A percentile compares a stretch with the other conserved stretches of the same genome.
These are phyloP conservation scores for Zygotorulaspora sp. DNA, from an alignment of 805 yeast species.

Conservation along the genomic window DNA sequence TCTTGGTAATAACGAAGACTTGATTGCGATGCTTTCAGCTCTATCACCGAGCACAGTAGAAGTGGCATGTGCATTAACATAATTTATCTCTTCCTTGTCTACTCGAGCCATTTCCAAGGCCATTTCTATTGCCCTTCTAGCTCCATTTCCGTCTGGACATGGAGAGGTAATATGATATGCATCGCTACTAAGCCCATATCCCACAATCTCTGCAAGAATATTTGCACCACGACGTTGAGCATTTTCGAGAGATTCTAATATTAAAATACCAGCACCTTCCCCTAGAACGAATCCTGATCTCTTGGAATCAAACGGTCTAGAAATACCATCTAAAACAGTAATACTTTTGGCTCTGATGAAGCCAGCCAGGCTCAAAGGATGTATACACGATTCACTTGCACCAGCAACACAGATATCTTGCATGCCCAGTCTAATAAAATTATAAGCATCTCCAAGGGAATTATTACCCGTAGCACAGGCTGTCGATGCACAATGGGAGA, in stretches of 20 bases:
- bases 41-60: constrained; percentile 85
- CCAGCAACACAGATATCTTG: constrained; percentile 90
- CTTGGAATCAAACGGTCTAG: constrained; percentile 79
- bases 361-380: constrained; percentile 84
- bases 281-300: constrained; percentile 88
- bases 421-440: constrained; percentile 73
- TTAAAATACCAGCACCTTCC: constrained; percentile 84
- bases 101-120: constrained; percentile 57
- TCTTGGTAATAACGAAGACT: constrained; percentile 27
- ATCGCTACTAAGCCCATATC: constrained; percentile 91
- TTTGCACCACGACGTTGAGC: constrained; percentile 61
- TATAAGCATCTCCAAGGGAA: constrained; percentile 86
- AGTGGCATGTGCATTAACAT: constrained; percentile 96
- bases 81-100: constrained; percentile 51
- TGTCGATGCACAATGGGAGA: constrained; percentile 81
- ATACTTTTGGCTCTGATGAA: constrained; percentile 86
- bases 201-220: constrained; percentile 76
- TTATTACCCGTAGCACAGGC: constrained; percentile 98
- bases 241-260: constrained; percentile 73
- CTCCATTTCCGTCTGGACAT: constrained; percentile 75
- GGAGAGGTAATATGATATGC: constrained; percentile 95
- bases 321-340: constrained; percentile 57
- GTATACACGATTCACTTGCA: constrained; percentile 84
- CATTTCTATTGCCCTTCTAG: constrained; percentile 71
- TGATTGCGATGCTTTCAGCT: constrained; percentile 78